phyloP scores from a whole-genome alignment of 1,139 yeast genomes.

The Blastobotrys persicus region DNA sequence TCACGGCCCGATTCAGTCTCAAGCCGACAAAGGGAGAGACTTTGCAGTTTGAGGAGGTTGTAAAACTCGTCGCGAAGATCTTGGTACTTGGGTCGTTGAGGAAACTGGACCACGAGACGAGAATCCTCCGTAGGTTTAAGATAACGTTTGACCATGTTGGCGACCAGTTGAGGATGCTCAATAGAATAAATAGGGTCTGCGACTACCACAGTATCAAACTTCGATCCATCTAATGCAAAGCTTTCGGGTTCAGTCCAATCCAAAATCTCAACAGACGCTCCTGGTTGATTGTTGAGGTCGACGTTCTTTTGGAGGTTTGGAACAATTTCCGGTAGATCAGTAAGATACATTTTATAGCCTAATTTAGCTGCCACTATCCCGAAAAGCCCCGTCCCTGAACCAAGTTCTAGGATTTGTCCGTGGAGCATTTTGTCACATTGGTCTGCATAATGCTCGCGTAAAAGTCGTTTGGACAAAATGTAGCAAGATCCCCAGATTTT shows the following conservation, averaged over 20 bases:
- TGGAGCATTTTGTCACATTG: slow-evolving; percentile 19
- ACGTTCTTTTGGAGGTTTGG: slow-evolving; percentile 64
- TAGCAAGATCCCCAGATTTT: slow-evolving; percentile 96
- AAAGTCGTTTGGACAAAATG: slow-evolving; percentile 58
- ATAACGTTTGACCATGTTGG: slow-evolving; percentile 51
- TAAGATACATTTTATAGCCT: slow-evolving; percentile 54
- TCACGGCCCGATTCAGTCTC: slow-evolving; percentile 65
- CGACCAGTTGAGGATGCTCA: slow-evolving; percentile 74
- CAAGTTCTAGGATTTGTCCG: slow-evolving; percentile 61
- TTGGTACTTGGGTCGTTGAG: slow-evolving; percentile 66
- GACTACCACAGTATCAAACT: slow-evolving; percentile 59
- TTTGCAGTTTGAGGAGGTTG: slow-evolving; percentile 44
- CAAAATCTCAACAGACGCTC: slow-evolving; percentile 47
- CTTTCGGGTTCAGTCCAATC: slow-evolving; percentile 70
- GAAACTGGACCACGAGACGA: slow-evolving; percentile 62
- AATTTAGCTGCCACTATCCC: slow-evolving; percentile 61
- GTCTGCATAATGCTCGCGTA: slow-evolving; percentile 29
- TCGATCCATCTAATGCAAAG: slow-evolving; percentile 37
- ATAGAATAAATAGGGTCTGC: slow-evolving; percentile 90
- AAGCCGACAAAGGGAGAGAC: slow-evolving; percentile 30
- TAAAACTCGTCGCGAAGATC: slow-evolving; percentile 62
- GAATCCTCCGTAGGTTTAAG: slow-evolving; percentile 37
- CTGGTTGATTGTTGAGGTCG: slow-evolving; percentile 43
- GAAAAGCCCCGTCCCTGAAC: slow-evolving; percentile 90
- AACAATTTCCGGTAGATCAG: slow-evolving; percentile 78